phyloP scores from a whole-genome alignment of 2,329 filamentous ascomycete species.

The Elsinoe fawcettii region DNA sequence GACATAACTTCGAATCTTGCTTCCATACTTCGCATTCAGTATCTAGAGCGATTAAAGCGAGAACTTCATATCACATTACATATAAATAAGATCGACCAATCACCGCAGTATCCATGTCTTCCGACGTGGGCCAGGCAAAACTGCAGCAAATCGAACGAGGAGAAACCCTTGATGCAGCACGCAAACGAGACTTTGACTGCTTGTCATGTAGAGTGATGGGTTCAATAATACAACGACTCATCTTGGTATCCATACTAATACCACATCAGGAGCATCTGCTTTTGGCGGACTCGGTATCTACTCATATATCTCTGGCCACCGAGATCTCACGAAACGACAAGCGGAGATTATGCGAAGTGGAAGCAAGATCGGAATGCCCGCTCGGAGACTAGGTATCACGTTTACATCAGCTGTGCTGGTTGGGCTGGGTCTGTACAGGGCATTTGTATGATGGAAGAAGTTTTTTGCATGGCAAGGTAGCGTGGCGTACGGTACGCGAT shows the following conservation, averaged over 20 bases:
- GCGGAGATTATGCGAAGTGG: slow-evolving; percentile 35
- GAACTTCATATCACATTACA: no score
- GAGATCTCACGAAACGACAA: slow-evolving; percentile 36
- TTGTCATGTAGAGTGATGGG: slow-evolving; percentile 29
- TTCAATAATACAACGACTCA: slow-evolving; percentile 16
- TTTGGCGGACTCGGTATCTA: slow-evolving; percentile 42
- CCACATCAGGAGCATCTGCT: slow-evolving; percentile 33
- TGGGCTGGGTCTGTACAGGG: slow-evolving; percentile 37
- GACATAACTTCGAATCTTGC: background rate
- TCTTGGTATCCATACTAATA: background rate
- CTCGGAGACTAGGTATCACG: slow-evolving; percentile 35
- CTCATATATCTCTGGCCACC: slow-evolving; percentile 39
- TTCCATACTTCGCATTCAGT: background rate
- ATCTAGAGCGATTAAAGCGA: background rate
- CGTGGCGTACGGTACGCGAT: background rate
- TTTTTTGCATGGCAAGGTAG: background rate
- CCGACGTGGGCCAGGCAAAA: slow-evolving; percentile 4
- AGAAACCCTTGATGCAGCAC: slow-evolving; percentile 1
- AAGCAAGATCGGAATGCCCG: slow-evolving; percentile 35
- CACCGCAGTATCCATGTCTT: background rate
- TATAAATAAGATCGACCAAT: no score
- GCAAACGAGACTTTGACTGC: slow-evolving; percentile 26
- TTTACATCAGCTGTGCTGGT: slow-evolving; percentile 35
- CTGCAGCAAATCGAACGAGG: slow-evolving; percentile 1
- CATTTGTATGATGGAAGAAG: slow-evolving; percentile 25